A percentile compares a stretch with the other conserved stretches of the same genome.
These are phyloP conservation scores for Fusarium sp. DNA, from an alignment of 2,329 filamentous ascomycete species.

Conservation along the genomic window DNA sequence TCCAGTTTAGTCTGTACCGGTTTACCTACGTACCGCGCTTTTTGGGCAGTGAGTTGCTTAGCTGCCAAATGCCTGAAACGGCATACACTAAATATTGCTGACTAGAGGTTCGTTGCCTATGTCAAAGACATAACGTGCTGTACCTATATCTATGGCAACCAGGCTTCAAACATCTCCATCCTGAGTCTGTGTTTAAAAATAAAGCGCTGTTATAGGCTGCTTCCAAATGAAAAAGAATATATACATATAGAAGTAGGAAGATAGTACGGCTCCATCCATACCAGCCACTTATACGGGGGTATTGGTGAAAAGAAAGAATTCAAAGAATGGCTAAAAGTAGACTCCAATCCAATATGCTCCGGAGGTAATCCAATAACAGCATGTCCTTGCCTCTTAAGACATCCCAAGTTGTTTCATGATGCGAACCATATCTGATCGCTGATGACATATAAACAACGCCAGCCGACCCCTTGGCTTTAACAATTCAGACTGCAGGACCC, in stretches of 20 bases:
- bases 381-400: constrained; percentile 20
- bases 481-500: constrained; percentile 18
- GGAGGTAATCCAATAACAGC: constrained; percentile 9
- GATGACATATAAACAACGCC: constrained; percentile 22
- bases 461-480: constrained; percentile 23
- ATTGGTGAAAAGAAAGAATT: constrained; percentile 23
- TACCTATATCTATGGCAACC: neutral
- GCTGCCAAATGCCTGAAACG: neutral
- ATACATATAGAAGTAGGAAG: constrained; percentile 4
- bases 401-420: constrained; percentile 36
- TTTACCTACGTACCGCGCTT: neutral
- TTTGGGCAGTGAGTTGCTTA: neutral
- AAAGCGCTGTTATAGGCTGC: neutral
- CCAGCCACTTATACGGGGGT: constrained; percentile 18
- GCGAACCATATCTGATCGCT: constrained; percentile 26
- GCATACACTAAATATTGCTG: neutral
- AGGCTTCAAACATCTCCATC: neutral
- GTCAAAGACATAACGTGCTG: neutral
- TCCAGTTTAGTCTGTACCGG: neutral
- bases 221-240: constrained; percentile 14
- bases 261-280: constrained; percentile 22
- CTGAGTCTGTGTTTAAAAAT: neutral
- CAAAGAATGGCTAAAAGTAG: constrained; percentile 9
- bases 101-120: neutral
- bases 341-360: constrained; percentile 23